Evolutionary conservation across 768 basidiomycete genomes (phyloP), one percentile per base, ranked within the genome.

Genomic region (Tricholomella constricta): DNA sequence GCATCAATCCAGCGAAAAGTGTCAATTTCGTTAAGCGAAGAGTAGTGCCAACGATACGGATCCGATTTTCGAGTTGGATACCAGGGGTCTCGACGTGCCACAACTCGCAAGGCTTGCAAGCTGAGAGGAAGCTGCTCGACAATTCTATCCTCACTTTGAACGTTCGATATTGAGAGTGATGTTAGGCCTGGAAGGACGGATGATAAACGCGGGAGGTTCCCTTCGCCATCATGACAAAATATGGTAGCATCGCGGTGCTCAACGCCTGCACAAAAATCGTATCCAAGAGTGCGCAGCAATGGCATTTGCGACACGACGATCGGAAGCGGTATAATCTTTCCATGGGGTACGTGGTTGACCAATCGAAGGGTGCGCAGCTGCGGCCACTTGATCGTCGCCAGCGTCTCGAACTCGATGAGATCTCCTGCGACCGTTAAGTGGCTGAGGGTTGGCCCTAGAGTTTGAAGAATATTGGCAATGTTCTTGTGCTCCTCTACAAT

Each of bases 81-180:
- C 8, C 14, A 15, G 19, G 6, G 6, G 36, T 37, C 36, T 7
- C 14, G 40, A 51, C 41, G 19, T 6, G 49, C 38, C 3, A 26
- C 14, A 8, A 51, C 40, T 4, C 49, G 41, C 17, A 51, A 32
- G 20, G 2, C 8, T 26, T 20, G 27, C 14, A 51, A 27, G 41
- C 11, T 17, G 22, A 11, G 27, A 20, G 49, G 41, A 23, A 51
- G 49, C 29, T 51, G 38, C 11, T 26, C 11, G 9, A 51, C 15
- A 23, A 20, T 32, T 20, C 34, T 22, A n/a, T 51, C 49, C 12
- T 29, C 32, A 15, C 38, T 19, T 35, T 51, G 49, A 10, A 43
- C 6, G 19, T 51, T 51, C 9, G 49, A 51, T 51, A 51, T 15
- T 2, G 49, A 51, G 19, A 51, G 49, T 6, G 38, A 43, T 5